Evolutionary conservation across 78 protist genomes (phyloP).

Genomic region (Emiliania huxleyi): DNA sequence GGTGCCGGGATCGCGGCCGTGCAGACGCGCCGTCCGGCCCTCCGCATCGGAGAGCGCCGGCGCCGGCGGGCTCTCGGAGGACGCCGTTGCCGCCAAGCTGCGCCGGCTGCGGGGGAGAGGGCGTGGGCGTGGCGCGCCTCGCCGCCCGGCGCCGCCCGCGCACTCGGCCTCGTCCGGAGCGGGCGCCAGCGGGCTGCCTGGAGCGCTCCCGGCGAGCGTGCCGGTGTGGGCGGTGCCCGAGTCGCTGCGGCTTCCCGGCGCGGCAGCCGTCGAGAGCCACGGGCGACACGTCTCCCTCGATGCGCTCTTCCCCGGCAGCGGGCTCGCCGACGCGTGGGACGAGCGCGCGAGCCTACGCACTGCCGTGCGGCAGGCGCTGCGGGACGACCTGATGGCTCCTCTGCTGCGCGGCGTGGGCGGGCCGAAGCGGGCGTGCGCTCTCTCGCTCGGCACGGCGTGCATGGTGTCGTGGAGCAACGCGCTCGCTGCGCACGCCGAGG

Average conservation of each 20-base stretch:
- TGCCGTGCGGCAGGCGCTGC: neutral
- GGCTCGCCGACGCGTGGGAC: neutral
- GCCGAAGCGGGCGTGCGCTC: neutral
- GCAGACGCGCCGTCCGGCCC: too few relatives aligned
- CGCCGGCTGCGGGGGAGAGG: too few relatives aligned
- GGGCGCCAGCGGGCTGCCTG: too few relatives aligned
- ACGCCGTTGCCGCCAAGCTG: too few relatives aligned
- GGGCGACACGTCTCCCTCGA: neutral
- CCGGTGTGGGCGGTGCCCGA: neutral
- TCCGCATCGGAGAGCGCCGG: too few relatives aligned
- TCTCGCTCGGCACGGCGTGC: neutral
- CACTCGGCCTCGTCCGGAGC: too few relatives aligned
- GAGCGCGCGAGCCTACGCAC: neutral
- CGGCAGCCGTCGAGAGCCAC: neutral
- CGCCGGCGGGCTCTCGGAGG: too few relatives aligned
- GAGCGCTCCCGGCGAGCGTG: too few relatives aligned
- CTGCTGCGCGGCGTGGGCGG: neutral
- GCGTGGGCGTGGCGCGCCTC: too few relatives aligned
- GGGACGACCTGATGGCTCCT: neutral
- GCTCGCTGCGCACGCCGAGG: neutral
- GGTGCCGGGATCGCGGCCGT: too few relatives aligned
- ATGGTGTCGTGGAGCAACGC: constrained; percentile 1
- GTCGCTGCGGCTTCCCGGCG: neutral
- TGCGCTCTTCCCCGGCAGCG: neutral
- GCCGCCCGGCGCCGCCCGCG: too few relatives aligned